Percentiles rank a stretch among this genome's conserved stretches.
Evolutionary conservation across 2,329 filamentous ascomycete species (phyloP).

Genomic region (Ceratocystis huliohia): DNA sequence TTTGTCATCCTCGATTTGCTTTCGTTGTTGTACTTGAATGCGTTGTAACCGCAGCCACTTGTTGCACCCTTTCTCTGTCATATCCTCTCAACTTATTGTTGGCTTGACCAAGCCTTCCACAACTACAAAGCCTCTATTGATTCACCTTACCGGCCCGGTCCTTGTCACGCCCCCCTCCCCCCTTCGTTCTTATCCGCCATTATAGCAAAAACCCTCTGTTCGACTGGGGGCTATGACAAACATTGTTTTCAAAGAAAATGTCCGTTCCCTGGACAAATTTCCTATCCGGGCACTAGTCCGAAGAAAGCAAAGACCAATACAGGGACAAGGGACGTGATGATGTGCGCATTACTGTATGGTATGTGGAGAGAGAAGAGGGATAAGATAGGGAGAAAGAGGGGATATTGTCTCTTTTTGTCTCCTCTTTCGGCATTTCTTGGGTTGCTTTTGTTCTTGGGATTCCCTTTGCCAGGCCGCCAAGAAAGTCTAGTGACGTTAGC

Average conservation of each 20-base stretch:
- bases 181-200: background rate
- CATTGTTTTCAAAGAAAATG: conserved; percentile 11
- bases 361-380: background rate
- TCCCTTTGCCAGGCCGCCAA: conserved; percentile 1
- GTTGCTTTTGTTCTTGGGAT: background rate
- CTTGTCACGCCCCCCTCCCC: background rate
- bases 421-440: conserved; percentile 7
- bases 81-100: background rate
- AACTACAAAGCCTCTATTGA: background rate
- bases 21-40: no score
- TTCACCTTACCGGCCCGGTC: conserved; percentile 8
- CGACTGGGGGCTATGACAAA: conserved; percentile 3
- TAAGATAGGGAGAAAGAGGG: background rate
- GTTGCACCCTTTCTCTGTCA: background rate
- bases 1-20: no score
- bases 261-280: conserved; percentile 9
- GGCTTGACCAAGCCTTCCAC: background rate
- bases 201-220: background rate
- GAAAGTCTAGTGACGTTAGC: background rate
- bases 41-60: no score
- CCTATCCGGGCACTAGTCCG: conserved; percentile 8
- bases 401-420: conserved; percentile 5
- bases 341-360: background rate
- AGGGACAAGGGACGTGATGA: background rate
- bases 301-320: background rate